Base-by-base conservation (phyloP, 2,329 filamentous ascomycete genomes). In the Ramichloridium luteum region DNA sequence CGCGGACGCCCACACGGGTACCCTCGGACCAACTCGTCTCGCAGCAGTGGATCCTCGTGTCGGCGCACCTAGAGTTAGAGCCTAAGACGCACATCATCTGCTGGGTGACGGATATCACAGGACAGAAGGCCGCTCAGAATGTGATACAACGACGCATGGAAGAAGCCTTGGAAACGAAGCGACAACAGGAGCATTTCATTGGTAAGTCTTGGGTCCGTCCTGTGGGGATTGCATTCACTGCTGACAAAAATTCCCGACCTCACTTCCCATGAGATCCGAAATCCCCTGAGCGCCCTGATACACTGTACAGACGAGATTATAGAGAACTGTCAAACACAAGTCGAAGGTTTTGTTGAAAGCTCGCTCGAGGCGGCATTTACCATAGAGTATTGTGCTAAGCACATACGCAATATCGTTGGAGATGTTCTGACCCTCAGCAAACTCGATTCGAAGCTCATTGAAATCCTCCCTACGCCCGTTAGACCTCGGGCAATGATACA, bases 361-460 rank as follows among this genome's bases (percentile, higher is more conserved):
- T 30, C 39, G 6, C 28, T 47, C 9, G 50, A 50, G 15, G 43
- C 46, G 3, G 49, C 48, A 4, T 41, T 49, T 25, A 54, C 47
- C 3, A 52, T 53, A 14, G 32, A 45, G 5, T 44, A 46, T 16
- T 53, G 50, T 22, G 46, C 50, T 1, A 40, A 47, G 16, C 54
- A 27, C 40, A 54, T 40, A 40, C 45, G 34, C 41, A 51, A 39
- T 46, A 65, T 65, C 25, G 61, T 64, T 2, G 61, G 64, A 32
- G 62, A 65, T 37, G 57, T 65, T 1, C 43, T 65, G 14, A 63
- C 58, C 2, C 44, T 65, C 8, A 60, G 55, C 6, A 64, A 53
- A 25, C 44, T 54, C 9, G 50, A 53, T 27, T 47, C 48, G 3
- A 40, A 46, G 13, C 34, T 53, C 5, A 38, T 53, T 2, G 50